phyloP scores from a whole-genome alignment of 768 basidiomycete genomes.

The Boletus subparvulus region DNA sequence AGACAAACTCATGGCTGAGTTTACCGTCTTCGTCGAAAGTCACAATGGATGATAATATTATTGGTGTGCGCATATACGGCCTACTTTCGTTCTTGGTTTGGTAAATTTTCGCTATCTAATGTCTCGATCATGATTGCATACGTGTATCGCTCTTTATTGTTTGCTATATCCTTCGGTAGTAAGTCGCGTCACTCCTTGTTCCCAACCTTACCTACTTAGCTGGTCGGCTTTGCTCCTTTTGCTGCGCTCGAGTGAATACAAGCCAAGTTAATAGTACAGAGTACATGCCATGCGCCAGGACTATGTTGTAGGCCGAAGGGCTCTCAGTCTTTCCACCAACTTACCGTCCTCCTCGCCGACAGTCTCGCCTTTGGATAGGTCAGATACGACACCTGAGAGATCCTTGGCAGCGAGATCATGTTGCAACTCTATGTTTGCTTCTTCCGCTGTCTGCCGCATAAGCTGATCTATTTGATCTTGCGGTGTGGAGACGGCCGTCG shows the following conservation, averaged over 20 bases:
- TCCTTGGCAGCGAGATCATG: slow-evolving; percentile 80
- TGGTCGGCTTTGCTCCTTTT: not conserved
- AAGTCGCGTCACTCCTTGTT: slow-evolving; percentile 15
- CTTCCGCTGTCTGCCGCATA: slow-evolving; percentile 92
- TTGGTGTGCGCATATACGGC: slow-evolving; percentile 1
- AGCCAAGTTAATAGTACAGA: not conserved
- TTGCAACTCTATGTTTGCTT: slow-evolving; percentile 92
- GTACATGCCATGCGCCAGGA: slow-evolving; percentile 5
- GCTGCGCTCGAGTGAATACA: not conserved
- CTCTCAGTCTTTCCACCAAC: slow-evolving; percentile 85
- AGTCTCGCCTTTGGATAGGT: slow-evolving; percentile 50
- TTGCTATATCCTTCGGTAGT: slow-evolving; percentile 13
- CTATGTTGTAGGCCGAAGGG: slow-evolving; percentile 76
- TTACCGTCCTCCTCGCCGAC: slow-evolving; percentile 75
- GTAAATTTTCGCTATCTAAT: slow-evolving; percentile 31
- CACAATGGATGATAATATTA: slow-evolving; percentile 23
- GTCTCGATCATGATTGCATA: slow-evolving; percentile 12
- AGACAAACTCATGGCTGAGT: slow-evolving; percentile 53
- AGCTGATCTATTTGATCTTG: slow-evolving; percentile 96
- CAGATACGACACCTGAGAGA: slow-evolving; percentile 53
- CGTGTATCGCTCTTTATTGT: slow-evolving; percentile 21
- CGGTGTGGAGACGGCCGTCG: slow-evolving; percentile 90
- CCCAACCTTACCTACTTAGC: not conserved
- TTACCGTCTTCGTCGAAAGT: slow-evolving; percentile 54
- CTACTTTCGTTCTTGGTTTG: slow-evolving; percentile 15